Evolutionary conservation across 2,329 filamentous ascomycete genomes (phyloP).

Genomic region (Penicillium palitans): DNA sequence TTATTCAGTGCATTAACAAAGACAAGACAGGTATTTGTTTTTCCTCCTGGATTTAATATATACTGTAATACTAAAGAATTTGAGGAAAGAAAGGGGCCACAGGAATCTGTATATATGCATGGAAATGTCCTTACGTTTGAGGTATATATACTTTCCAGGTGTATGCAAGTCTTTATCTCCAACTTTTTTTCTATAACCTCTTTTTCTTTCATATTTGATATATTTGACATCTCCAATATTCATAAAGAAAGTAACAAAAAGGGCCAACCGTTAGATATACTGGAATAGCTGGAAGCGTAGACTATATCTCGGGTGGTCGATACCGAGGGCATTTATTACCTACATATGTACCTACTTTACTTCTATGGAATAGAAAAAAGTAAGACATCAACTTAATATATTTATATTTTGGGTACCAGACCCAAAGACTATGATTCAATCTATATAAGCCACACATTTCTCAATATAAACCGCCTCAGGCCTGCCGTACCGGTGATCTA

Average conservation of each 20-base stretch:
- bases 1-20: not conserved
- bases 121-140: not conserved
- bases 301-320: not conserved
- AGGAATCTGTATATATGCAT: not conserved
- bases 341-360: not conserved
- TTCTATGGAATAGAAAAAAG: not conserved
- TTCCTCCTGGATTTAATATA: not conserved
- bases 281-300: not conserved
- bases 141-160: not conserved
- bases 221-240: fast-evolving
- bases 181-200: too few relatives aligned
- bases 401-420: not conserved
- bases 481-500: slow-evolving; percentile 16
- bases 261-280: not conserved
- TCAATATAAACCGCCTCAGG: not conserved
- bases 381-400: not conserved
- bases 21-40: not conserved
- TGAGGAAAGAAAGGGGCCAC: fast-evolving
- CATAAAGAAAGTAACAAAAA: fast-evolving
- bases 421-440: not conserved
- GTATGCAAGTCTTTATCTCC: too few relatives aligned
- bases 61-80: too few relatives aligned
- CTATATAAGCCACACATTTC: not conserved
- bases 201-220: not conserved
- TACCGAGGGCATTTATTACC: not conserved